Conservation (phyloP, 495 filamentous ascomycete genomes). For the Penicillium pulvis region DNA sequence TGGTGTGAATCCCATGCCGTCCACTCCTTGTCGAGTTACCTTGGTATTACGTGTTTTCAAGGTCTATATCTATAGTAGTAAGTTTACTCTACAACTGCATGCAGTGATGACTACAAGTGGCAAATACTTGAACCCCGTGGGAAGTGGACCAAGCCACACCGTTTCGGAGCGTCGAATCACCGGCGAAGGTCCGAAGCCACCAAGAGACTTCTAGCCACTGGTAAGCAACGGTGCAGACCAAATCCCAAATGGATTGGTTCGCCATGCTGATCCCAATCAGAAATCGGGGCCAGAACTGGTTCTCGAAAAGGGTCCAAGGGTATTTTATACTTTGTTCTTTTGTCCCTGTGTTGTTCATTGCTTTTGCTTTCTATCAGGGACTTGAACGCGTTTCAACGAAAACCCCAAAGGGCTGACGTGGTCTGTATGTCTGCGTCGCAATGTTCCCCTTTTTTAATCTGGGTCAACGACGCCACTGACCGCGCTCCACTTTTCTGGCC, state of each 20-base stretch:
- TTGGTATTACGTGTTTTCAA: too few relatives aligned
- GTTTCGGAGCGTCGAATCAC: constrained; percentile 5
- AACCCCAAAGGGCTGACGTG: constrained; percentile 5
- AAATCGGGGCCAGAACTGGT: constrained; percentile 5
- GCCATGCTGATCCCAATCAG: constrained; percentile 8
- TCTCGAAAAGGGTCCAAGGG: constrained; percentile 3
- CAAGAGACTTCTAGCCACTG: constrained; percentile 1
- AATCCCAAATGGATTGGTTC: background rate
- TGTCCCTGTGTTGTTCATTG: background rate
- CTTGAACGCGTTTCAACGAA: background rate
- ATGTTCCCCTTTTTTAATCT: constrained; percentile 18
- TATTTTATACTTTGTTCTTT: background rate
- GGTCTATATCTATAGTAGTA: too few relatives aligned
- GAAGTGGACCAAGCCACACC: constrained; percentile 7
- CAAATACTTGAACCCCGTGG: background rate
- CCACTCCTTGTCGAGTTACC: constrained; percentile 14
- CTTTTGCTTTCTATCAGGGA: background rate
- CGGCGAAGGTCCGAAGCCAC: constrained; percentile 1
- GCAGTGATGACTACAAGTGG: background rate
- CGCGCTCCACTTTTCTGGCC: constrained; percentile 16
- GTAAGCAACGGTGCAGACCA: too few relatives aligned
- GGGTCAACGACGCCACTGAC: constrained; percentile 17
- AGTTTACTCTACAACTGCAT: background rate
- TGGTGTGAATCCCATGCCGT: constrained; percentile 22
- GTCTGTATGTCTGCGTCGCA: constrained; percentile 8